phyloP scores from a whole-genome alignment of 1,284 basidiomycete species.

The Fomitopsis pinicola region DNA sequence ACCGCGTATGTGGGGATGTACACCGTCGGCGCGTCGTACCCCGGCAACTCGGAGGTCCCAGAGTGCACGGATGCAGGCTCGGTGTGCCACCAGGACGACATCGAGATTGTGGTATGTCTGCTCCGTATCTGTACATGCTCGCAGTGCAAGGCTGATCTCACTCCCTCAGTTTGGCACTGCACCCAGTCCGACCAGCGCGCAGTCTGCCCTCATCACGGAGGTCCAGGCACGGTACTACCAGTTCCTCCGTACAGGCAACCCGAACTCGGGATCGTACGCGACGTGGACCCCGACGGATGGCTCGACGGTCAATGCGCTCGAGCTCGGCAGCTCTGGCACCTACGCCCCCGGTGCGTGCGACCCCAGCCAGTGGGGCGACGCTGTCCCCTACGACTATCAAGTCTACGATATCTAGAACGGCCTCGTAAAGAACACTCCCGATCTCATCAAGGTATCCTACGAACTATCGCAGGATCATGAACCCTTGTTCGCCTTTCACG shows the following conservation, averaged over 20 bases:
- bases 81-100: slow-evolving; percentile 75
- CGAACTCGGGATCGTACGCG: slow-evolving; percentile 43
- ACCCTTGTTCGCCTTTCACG: slow-evolving; percentile 1
- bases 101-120: slow-evolving; percentile 60
- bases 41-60: slow-evolving; percentile 49
- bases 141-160: not conserved
- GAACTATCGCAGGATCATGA: not conserved
- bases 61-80: slow-evolving; percentile 50
- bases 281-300: slow-evolving; percentile 50
- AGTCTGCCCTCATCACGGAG: slow-evolving; percentile 54
- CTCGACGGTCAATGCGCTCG: slow-evolving; percentile 45
- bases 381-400: slow-evolving; percentile 69
- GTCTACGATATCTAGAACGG: slow-evolving; percentile 42
- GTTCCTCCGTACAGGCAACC: slow-evolving; percentile 59
- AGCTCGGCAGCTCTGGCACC: slow-evolving; percentile 51
- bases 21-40: slow-evolving; percentile 64
- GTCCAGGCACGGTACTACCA: slow-evolving; percentile 64
- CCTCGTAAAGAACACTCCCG: not conserved
- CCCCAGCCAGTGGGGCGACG: slow-evolving; percentile 60
- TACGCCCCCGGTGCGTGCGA: slow-evolving; percentile 54
- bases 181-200: slow-evolving; percentile 48
- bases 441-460: not conserved
- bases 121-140: slow-evolving; percentile 4
- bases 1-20: slow-evolving; percentile 68
- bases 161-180: slow-evolving; percentile 60